Evolutionary conservation across 1,284 basidiomycete genomes (phyloP), one percentile per base, ranked within the genome.

Genomic region (Sporisorium graminicola): DNA sequence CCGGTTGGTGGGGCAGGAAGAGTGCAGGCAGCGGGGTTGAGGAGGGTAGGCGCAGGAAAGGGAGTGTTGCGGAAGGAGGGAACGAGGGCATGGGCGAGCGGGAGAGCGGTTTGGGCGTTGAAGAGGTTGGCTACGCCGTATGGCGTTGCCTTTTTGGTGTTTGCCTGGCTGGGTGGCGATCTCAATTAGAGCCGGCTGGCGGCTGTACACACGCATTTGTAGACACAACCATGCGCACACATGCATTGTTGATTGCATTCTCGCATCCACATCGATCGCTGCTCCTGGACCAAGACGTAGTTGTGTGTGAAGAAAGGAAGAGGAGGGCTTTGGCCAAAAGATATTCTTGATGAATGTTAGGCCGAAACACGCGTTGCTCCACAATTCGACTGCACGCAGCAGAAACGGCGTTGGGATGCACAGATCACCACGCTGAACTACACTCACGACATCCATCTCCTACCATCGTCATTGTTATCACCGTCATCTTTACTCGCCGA

Each of bases 81-180:
- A 0, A 72, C 73, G 20, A 68, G 73, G 35, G 63, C 64, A 26
- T 82, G 80, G 80, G 76, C 70, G 2, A 72, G 63, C 27, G 80
- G 80, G 0, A 63, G 80, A n/a, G 74, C 73, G 10, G 70, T 66
- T 18, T 82, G 80, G 80, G 58, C 80, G 22, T 55, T 82, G 18
- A 78, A 72, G 46, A 44, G 80, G 35, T 43, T 82, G 26, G 72
- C 77, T 7, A 73, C 82, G 20, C 83, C 83, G n/a, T 85, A 85
- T 50, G 81, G 79, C 1, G 70, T 83, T 14, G 82, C 80, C 2
- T 85, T 85, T 54, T 65, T 85, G 29, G 76, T 78, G 14, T 85
- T 82, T 58, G 82, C 83, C 22, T 84, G 81, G 80, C 73, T 85
- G 31, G 77, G 80, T n/a, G 83, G 83, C 24, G 83, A 84, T 55